Evolutionary conservation across 2,329 filamentous ascomycete species (phyloP).

Genomic region (Endoconidiophora polonica): DNA sequence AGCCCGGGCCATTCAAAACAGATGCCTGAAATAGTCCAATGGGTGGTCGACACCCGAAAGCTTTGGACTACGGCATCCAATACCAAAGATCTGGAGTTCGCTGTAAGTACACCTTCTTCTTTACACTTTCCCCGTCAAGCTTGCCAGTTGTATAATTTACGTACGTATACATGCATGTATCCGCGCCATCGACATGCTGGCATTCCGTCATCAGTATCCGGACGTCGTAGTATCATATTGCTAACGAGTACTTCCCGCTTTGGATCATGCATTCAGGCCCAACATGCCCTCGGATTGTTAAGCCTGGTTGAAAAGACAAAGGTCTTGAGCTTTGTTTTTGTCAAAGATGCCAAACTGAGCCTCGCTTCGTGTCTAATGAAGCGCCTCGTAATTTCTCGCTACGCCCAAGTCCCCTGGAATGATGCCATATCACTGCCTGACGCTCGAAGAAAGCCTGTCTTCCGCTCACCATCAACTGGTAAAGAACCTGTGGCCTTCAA

Average conservation of each 20-base stretch:
- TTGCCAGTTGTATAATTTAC: background rate
- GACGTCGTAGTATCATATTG: too few species aligned
- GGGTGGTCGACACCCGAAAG: constrained; percentile 42
- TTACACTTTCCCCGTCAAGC: background rate
- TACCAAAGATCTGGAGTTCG: constrained; percentile 30
- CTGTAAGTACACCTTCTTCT: constrained; percentile 22
- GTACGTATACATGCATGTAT: background rate
- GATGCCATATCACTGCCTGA: constrained; percentile 39
- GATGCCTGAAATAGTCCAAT: constrained; percentile 30
- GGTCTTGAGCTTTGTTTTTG: constrained; percentile 45
- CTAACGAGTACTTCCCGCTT: constrained; percentile 6
- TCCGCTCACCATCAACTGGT: constrained; percentile 28
- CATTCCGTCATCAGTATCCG: background rate
- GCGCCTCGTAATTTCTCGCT: constrained; percentile 47
- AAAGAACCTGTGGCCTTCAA: constrained; percentile 48
- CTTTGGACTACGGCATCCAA: constrained; percentile 37
- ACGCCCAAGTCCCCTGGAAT: constrained; percentile 42
- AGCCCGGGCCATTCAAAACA: too few species aligned
- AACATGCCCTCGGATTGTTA: constrained; percentile 36
- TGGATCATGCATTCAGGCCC: constrained; percentile 25
- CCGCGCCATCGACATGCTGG: background rate
- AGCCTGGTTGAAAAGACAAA: constrained; percentile 36
- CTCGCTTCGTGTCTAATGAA: constrained; percentile 60
- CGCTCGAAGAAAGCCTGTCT: constrained; percentile 37
- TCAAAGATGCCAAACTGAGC: constrained; percentile 58